phyloP scores from a whole-genome alignment of 2,329 filamentous ascomycete species.

The Aspergillus floridensis region DNA sequence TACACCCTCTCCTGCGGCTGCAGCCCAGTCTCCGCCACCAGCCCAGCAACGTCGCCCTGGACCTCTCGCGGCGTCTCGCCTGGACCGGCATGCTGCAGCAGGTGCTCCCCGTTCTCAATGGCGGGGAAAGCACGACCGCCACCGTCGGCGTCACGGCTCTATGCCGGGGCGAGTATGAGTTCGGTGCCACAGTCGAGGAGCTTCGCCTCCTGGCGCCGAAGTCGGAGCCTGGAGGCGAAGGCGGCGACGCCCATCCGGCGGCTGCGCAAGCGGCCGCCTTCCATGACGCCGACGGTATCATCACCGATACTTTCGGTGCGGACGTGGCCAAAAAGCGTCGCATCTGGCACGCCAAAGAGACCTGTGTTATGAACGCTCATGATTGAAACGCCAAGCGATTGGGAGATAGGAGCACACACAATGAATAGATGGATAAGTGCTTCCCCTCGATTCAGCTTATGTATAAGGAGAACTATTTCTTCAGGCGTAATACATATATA shows the following conservation, averaged over 20 bases:
- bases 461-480: not conserved
- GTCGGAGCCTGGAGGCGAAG: constrained; percentile 12
- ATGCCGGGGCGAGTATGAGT: constrained; percentile 77
- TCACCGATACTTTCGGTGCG: constrained; percentile 40
- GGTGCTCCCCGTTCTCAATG: constrained; percentile 61
- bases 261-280: constrained; percentile 1
- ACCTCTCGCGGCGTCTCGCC: constrained; percentile 75
- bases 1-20: constrained; percentile 71
- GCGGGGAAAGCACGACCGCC: constrained; percentile 59
- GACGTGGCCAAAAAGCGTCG: constrained; percentile 41
- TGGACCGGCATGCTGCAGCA: constrained; percentile 85
- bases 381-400: constrained; percentile 19
- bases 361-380: constrained; percentile 44
- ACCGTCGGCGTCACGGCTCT: constrained; percentile 70
- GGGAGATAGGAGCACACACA: not conserved
- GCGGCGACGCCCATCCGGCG: constrained; percentile 12
- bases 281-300: constrained; percentile 28
- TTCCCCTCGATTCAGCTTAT: not conserved
- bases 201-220: constrained; percentile 51
- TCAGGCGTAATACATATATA: constrained; percentile 1
- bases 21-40: constrained; percentile 75
- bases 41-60: constrained; percentile 68
- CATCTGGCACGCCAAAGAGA: constrained; percentile 47
- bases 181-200: constrained; percentile 79
- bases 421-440: not conserved